Base-by-base conservation (phyloP, 2,329 filamentous ascomycete species). In the Teratosphaeria pseudoeucalypti region DNA sequence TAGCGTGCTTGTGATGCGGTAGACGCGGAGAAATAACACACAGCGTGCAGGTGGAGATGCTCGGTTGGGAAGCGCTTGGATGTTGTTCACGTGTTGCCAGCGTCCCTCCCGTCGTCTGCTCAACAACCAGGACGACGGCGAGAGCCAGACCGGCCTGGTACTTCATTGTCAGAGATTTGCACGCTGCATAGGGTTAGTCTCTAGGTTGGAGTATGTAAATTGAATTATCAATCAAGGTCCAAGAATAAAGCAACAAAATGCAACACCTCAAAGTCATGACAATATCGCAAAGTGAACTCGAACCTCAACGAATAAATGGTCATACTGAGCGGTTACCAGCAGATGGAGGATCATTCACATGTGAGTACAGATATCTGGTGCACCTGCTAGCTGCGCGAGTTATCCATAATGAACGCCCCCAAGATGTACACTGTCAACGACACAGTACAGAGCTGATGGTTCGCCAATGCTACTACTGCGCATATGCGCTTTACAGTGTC, bases 21-120 rank as follows among this genome's bases (percentile, higher is more conserved):
- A 6, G 16, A 16, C 14, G 23, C 52, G 23, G 53, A 29, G 43
- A 23, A 12, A 37, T 26, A 37, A 32, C 1, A 32, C 7, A 32
- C 29, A 32, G 29, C 54, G 10, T 34, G 26, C 26, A 12, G n/a
- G 56, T 58, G 59, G 59, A 60, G 59, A 58, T 58, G 59, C 56
- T 63, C 59, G 58, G 55, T 26, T 16, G 6, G 2, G 53, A 34
- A 34, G 34, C 57, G 49, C 54, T 56, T 34, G 34, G 54, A 49
- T 32, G 29, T 5, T 32, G 29, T 1, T 32, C 29, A 32, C 29
- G 29, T 32, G 29, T 23, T 23, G 23, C 23, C 23, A 23, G 23
- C 23, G 23, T 23, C 23, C 23, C 23, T 23, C 23, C 23, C 23
- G 23, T 23, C 23, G 23, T 23, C 23, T n/a, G n/a, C 10, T 43